Evolutionary conservation across 108 stramenopile species (phyloP).

Genomic region (Skeletonema menzelii): DNA sequence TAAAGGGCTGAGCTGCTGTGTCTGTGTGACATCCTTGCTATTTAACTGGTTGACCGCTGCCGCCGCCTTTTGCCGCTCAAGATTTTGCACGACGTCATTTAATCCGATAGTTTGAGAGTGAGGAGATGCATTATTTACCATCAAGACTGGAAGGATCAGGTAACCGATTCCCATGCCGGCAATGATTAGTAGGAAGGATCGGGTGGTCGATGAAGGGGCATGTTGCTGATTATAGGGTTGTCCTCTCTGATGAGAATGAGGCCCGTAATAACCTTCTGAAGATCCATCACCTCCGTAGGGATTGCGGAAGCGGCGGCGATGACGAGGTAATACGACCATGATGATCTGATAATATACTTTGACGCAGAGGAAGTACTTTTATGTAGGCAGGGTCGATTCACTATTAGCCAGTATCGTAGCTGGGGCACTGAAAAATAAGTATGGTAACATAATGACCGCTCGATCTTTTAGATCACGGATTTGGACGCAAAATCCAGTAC

Average conservation of each 20-base stretch:
- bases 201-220: neutral
- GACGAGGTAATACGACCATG: constrained; percentile 22
- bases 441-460: no score
- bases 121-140: constrained; percentile 10
- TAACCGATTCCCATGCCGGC: constrained; percentile 45
- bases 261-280: neutral
- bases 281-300: constrained; percentile 2
- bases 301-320: constrained; percentile 17
- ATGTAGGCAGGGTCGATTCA: no score
- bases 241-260: neutral
- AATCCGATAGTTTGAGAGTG: constrained; percentile 20
- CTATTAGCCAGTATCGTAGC: no score
- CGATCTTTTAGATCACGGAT: no score
- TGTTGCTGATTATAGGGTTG: neutral
- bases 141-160: constrained; percentile 31
- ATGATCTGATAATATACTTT: neutral
- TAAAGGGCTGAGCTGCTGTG: constrained; percentile 20
- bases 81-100: constrained; percentile 33
- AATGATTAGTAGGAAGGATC: constrained; percentile 25
- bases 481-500: no score
- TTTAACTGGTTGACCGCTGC: neutral
- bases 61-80: constrained; percentile 20
- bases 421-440: no score
- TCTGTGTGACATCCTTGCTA: neutral
- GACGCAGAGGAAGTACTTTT: no score